phyloP scores from a whole-genome alignment of 176 grass and related monocot species.

The Carex parvula region DNA sequence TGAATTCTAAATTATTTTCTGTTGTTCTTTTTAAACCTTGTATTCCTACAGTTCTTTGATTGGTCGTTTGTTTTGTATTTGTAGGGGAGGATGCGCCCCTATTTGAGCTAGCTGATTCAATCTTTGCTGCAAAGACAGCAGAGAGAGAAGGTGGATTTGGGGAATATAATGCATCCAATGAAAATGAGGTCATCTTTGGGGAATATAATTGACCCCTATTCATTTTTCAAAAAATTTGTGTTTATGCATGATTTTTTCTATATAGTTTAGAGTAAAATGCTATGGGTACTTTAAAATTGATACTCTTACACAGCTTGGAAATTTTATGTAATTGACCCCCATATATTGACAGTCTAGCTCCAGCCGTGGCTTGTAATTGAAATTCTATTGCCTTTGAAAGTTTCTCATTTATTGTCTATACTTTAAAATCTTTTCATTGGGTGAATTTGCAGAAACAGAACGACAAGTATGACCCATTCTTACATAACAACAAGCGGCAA shows the following conservation, averaged over 20 bases:
- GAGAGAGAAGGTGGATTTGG: constrained; percentile 8
- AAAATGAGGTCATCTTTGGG: constrained; percentile 38
- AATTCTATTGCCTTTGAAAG: neutral
- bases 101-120: constrained; percentile 47
- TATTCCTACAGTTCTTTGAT: no score
- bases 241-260: no score
- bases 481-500: neutral
- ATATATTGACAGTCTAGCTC: no score
- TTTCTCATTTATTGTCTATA: neutral
- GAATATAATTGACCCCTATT: no score
- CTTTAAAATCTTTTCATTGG: neutral
- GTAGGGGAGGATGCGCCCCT: constrained; percentile 55
- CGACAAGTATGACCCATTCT: constrained; percentile 5
- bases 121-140: constrained; percentile 59
- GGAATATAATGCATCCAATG: neutral
- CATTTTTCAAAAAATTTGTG: no score
- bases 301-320: no score
- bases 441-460: neutral
- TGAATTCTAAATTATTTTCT: no score
- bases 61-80: constrained; percentile 24
- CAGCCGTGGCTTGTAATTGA: no score
- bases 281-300: no score
- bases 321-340: no score
- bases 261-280: no score
- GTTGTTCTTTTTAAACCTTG: no score